Base-by-base conservation (phyloP, 176 grass and related monocot genomes). In the Poa pratensis region DNA sequence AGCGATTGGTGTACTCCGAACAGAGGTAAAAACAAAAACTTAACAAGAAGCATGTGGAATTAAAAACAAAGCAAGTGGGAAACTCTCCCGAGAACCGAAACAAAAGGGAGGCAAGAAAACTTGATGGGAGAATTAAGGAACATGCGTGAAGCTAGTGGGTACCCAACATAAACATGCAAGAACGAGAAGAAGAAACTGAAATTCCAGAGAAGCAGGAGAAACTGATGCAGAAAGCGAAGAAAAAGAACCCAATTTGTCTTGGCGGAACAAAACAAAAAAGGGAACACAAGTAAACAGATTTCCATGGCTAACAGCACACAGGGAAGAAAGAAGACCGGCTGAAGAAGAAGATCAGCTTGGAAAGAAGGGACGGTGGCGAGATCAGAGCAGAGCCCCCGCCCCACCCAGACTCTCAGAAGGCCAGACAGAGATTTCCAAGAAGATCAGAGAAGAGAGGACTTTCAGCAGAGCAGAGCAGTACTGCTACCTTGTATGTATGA, bases 281-380 rank as follows among this genome's bases (percentile, higher is more conserved):
- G 14, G 14, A 20, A 28, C 1, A 20, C 16, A 74, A 34, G 8
- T 3, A 42, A 83, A 22, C 13, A 11, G 72, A 81, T 61, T 62
- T 78, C 18, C 7, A 70, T 26, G 73, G 11, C 70, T 19, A 39
- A 0, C 13, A 14, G n/a, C n/a, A 24, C 27, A 16, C 17, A 16
- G 16, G 11, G 39, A 35, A 35, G 63, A 35, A 67, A 64, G 80
- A 73, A 62, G 17, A 9, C 66, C 49, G 6, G 45, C 39, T 2
- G 42, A 10, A 26, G 54, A 22, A 50, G 72, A 45, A 86, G 46
- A 83, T 68, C 75, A 84, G 80, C 85, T 76, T 52, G 60, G 72
- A 53, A 83, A 83, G 69, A 45, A 84, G 79, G n/a, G 35, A 68
- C 37, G 26, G 77, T 16, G 49, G 83, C 59, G 9, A 62, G 77